Percentiles rank a stretch among this genome's conserved stretches.
These are phyloP conservation scores for Hansenula sp. DNA, from an alignment of 1,139 yeast genomes.

Conservation along the genomic window DNA sequence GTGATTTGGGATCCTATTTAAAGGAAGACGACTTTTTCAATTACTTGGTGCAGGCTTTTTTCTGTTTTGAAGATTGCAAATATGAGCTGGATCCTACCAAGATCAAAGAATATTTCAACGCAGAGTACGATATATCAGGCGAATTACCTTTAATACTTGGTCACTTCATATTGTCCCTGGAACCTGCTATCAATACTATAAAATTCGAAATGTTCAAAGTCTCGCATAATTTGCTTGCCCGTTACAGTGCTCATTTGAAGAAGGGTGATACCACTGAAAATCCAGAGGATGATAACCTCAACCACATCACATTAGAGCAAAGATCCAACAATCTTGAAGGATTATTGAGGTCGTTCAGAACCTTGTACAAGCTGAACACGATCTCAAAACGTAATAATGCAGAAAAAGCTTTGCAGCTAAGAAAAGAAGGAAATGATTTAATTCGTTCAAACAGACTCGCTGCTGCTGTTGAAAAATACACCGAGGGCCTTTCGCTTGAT, in stretches of 20 bases:
- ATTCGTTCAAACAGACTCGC: conserved; percentile 26
- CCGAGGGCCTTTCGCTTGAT: conserved; percentile 28
- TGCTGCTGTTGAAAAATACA: conserved; percentile 30
- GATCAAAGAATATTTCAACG: not conserved
- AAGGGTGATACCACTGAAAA: not conserved
- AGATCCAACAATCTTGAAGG: not conserved
- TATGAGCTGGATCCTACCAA: not conserved
- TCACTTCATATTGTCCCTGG: not conserved
- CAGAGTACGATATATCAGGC: conserved; percentile 1
- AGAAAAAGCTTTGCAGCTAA: conserved; percentile 12
- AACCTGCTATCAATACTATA: not conserved
- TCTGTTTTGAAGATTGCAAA: not conserved
- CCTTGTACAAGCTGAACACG: conserved; percentile 4
- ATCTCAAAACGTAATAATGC: conserved; percentile 3
- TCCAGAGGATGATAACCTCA: no score
- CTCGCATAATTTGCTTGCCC: not conserved
- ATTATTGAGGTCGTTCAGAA: conserved; percentile 6
- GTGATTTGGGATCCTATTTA: not conserved
- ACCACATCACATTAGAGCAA: not conserved
- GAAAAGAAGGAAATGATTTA: conserved; percentile 29
- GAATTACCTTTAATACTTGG: conserved; percentile 1
- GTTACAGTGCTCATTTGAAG: conserved; percentile 1
- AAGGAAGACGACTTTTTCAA: not conserved
- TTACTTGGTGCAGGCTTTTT: conserved; percentile 3
- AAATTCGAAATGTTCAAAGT: conserved; percentile 3